phyloP scores from a whole-genome alignment of 345 rosid species.

The Luvunga scandens region DNA sequence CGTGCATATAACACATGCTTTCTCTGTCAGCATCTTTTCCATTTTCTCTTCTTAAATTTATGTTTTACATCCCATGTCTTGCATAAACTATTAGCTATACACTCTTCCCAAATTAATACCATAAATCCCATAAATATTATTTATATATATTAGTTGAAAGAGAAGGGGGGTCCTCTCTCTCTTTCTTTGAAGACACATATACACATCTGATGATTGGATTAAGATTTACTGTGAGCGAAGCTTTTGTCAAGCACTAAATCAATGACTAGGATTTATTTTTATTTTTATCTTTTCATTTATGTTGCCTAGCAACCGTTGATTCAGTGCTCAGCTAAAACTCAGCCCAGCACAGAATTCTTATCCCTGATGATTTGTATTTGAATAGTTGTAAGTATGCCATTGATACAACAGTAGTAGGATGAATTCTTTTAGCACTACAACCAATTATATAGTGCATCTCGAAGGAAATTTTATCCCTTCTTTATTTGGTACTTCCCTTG shows the following conservation, averaged over 20 bases:
- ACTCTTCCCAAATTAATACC: neutral
- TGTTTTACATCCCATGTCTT: neutral
- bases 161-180: neutral
- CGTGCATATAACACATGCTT: conserved; percentile 90
- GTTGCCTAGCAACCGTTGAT: no score
- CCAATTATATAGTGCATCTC: neutral
- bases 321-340: no score
- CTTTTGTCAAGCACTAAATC: no score
- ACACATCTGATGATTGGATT: neutral
- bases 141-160: neutral
- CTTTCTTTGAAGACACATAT: neutral
- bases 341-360: no score
- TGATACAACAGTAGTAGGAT: neutral
- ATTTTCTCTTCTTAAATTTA: neutral
- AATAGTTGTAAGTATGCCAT: neutral
- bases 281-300: no score
- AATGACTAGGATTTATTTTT: no score
- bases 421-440: neutral
- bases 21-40: conserved; percentile 58
- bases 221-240: no score
- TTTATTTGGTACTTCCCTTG: neutral
- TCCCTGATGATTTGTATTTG: neutral
- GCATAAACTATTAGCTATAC: neutral
- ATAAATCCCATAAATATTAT: no score
- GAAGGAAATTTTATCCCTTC: neutral